Percentiles rank a stretch among this genome's conserved stretches.
Conservation (phyloP, 768 basidiomycete species). For the Pulveroboletus sp. region DNA sequence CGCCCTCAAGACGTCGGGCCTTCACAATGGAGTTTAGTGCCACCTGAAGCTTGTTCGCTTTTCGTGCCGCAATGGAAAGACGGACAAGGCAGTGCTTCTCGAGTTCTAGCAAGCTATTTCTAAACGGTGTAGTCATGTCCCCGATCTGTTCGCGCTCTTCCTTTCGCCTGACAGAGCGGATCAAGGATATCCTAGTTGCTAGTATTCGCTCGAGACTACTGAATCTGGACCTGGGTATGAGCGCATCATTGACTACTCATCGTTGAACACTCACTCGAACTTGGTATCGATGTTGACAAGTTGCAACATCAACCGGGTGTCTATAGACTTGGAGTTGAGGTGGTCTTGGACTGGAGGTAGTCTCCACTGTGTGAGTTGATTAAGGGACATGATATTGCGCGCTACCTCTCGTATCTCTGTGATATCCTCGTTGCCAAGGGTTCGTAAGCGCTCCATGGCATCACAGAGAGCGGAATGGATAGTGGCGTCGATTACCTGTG, state of each 20-base stretch:
- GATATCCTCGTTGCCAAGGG: constrained; percentile 74
- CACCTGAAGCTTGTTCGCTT: constrained; percentile 65
- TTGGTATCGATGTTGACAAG: constrained; percentile 46
- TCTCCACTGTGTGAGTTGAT: constrained; percentile 70
- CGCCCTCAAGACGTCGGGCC: constrained; percentile 57
- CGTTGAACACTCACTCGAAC: constrained; percentile 56
- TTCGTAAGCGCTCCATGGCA: constrained; percentile 62
- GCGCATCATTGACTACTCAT: neutral
- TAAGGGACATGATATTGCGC: constrained; percentile 74
- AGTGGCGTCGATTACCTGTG: constrained; percentile 40
- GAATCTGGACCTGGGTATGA: constrained; percentile 50
- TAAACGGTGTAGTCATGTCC: constrained; percentile 52
- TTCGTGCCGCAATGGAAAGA: constrained; percentile 68
- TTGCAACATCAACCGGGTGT: constrained; percentile 35
- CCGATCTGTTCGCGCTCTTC: constrained; percentile 79
- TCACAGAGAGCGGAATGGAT: constrained; percentile 48
- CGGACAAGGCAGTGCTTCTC: constrained; percentile 69
- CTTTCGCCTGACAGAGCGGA: constrained; percentile 62
- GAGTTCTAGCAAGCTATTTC: constrained; percentile 45
- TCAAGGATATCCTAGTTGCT: constrained; percentile 76
- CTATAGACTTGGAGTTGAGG: constrained; percentile 32
- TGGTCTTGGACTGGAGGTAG: constrained; percentile 22
- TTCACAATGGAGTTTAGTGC: constrained; percentile 81
- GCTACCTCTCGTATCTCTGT: constrained; percentile 65
- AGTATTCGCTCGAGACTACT: constrained; percentile 68